Evolutionary conservation across 352 stramenopile genomes (phyloP).

Genomic region (Discostella stelligera): DNA sequence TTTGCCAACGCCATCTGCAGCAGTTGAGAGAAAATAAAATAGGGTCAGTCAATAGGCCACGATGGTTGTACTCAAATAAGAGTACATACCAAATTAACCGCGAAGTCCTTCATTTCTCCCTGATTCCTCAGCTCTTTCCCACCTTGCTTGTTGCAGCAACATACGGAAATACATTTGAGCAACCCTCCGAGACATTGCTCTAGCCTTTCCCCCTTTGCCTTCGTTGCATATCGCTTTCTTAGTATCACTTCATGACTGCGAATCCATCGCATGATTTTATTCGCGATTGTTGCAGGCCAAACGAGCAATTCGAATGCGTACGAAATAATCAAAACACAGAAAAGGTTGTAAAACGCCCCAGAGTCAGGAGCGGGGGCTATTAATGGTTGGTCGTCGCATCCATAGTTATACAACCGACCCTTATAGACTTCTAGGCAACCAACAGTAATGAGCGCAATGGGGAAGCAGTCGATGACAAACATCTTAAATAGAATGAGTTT

Average conservation of each 20-base stretch:
- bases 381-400: conserved; percentile 19
- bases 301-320: conserved; percentile 44
- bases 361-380: conserved; percentile 20
- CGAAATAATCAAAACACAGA: conserved; percentile 33
- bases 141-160: conserved; percentile 23
- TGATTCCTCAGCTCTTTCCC: conserved; percentile 51
- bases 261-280: conserved; percentile 24
- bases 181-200: conserved; percentile 32
- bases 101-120: conserved; percentile 52
- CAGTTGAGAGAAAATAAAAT: neutral
- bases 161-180: conserved; percentile 36
- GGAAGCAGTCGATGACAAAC: conserved; percentile 33
- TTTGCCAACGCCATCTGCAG: conserved; percentile 48
- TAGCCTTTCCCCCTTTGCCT: conserved; percentile 26
- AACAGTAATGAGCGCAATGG: conserved; percentile 14
- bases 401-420: conserved; percentile 27
- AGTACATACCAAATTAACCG: conserved; percentile 30
- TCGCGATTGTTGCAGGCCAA: conserved; percentile 30
- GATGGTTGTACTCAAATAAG: neutral
- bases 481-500: conserved; percentile 43
- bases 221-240: conserved; percentile 17
- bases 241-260: conserved; percentile 4
- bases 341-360: conserved; percentile 13
- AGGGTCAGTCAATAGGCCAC: neutral
- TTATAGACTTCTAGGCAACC: conserved; percentile 14